Evolutionary conservation across 805 yeast species (phyloP).

Genomic region (Lipomyces mesembrius): DNA sequence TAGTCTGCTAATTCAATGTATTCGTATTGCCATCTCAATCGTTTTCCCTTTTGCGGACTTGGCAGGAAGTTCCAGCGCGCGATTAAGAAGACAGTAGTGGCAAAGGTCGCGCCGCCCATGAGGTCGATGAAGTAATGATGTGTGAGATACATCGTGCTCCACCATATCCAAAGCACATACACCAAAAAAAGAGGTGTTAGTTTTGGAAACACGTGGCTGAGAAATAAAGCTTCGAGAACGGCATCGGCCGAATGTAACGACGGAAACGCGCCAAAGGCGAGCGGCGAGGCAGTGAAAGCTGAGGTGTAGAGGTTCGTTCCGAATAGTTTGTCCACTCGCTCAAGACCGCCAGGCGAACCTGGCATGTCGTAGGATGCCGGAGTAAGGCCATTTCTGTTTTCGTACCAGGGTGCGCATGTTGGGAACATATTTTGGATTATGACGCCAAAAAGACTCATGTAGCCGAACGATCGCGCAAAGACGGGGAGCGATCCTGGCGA

Average conservation of each 20-base stretch:
- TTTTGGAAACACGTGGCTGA: constrained; percentile 80
- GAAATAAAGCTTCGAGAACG: constrained; percentile 87
- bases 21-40: constrained; percentile 52
- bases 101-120: constrained; percentile 89
- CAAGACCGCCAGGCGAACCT: constrained; percentile 96
- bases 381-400: constrained; percentile 72
- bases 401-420: constrained; percentile 97
- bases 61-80: constrained; percentile 73
- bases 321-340: constrained; percentile 76
- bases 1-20: constrained; percentile 45
- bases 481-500: constrained; percentile 86
- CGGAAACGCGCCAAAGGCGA: constrained; percentile 87
- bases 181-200: constrained; percentile 63
- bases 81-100: constrained; percentile 69
- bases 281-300: constrained; percentile 82
- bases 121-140: constrained; percentile 95
- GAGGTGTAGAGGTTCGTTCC: constrained; percentile 84
- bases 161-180: constrained; percentile 95
- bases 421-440: constrained; percentile 81
- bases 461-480: constrained; percentile 92
- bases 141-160: constrained; percentile 96
- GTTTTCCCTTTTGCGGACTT: constrained; percentile 46
- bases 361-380: constrained; percentile 91
- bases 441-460: constrained; percentile 88
- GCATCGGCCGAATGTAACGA: constrained; percentile 94